phyloP scores from a whole-genome alignment of 1,284 basidiomycete species.

The Heterobasidion occidentale region DNA sequence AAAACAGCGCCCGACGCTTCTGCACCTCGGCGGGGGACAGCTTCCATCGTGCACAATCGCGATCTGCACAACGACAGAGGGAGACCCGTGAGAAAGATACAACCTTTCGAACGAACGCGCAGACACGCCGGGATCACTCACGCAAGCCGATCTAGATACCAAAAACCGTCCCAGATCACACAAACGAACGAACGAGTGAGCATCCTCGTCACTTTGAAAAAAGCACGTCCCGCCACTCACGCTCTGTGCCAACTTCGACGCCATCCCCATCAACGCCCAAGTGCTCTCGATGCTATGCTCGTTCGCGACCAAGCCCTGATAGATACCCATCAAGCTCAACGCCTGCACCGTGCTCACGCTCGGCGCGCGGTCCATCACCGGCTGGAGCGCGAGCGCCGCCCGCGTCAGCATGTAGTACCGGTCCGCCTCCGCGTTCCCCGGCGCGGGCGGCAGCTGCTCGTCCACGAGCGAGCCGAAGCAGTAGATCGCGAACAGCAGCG shows the following conservation, averaged over 20 bases:
- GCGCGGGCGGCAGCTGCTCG: conserved; percentile 23
- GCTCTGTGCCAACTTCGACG: conserved; percentile 46
- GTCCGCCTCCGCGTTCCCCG: conserved; percentile 42
- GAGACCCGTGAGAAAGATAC: conserved; percentile 1
- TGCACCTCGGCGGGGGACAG: conserved; percentile 36
- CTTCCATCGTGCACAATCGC: conserved; percentile 32
- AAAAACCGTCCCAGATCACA: neutral
- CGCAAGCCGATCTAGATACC: neutral
- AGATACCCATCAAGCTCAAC: conserved; percentile 58
- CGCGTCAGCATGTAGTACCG: conserved; percentile 49
- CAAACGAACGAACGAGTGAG: neutral
- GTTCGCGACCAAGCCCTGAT: conserved; percentile 38
- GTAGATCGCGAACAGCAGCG: conserved; percentile 13
- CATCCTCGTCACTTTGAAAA: neutral
- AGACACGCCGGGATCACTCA: conserved; percentile 30
- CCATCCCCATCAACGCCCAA: conserved; percentile 49
- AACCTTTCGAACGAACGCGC: neutral
- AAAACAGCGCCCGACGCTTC: conserved; percentile 49
- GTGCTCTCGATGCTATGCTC: conserved; percentile 42
- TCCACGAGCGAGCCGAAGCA: conserved; percentile 12
- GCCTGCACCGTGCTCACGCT: conserved; percentile 63
- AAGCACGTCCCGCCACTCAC: conserved; percentile 54
- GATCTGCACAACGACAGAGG: neutral
- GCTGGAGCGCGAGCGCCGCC: conserved; percentile 55
- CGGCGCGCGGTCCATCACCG: conserved; percentile 57